These are phyloP conservation scores for Anthracocystis walkeri DNA, from an alignment of 1,284 basidiomycete species.

Conservation along the genomic window DNA sequence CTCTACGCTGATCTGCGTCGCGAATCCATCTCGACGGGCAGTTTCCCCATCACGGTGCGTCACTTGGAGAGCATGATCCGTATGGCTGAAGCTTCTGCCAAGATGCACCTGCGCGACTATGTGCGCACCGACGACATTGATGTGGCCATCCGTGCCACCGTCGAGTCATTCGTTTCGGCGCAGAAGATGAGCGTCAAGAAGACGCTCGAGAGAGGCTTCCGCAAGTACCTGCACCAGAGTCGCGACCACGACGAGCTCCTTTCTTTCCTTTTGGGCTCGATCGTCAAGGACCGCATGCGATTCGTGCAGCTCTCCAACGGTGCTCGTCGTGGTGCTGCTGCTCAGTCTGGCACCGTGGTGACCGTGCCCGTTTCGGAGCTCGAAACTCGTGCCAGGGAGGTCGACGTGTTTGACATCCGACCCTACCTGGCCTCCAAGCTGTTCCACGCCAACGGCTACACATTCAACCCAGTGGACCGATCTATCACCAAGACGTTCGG, in stretches of 20 bases:
- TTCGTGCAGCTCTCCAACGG: slow-evolving; percentile 72
- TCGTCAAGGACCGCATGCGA: slow-evolving; percentile 94
- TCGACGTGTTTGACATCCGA: slow-evolving; percentile 90
- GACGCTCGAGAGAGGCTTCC: slow-evolving; percentile 88
- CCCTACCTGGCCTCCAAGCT: slow-evolving; percentile 87
- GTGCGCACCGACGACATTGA: slow-evolving; percentile 97
- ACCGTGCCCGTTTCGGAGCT: slow-evolving; percentile 65
- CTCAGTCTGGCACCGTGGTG: slow-evolving; percentile 38
- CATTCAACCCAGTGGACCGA: slow-evolving; percentile 56
- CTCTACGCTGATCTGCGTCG: slow-evolving; percentile 96
- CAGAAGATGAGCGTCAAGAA: slow-evolving; percentile 99
- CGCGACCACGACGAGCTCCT: slow-evolving; percentile 94
- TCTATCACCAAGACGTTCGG: slow-evolving; percentile 66
- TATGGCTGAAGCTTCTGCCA: slow-evolving; percentile 97
- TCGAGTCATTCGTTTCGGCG: slow-evolving; percentile 92
- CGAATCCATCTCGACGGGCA: slow-evolving; percentile 95
- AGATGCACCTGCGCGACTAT: slow-evolving; percentile 97
- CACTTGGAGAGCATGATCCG: slow-evolving; percentile 99
- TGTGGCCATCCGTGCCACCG: slow-evolving; percentile 92
- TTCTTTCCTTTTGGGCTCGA: slow-evolving; percentile 90
- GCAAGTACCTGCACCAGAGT: slow-evolving; percentile 94
- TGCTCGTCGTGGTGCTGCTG: slow-evolving; percentile 19
- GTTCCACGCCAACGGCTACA: slow-evolving; percentile 92
- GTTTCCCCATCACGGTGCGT: slow-evolving; percentile 96
- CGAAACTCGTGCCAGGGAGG: slow-evolving; percentile 80